Base-by-base conservation (phyloP, 2,329 filamentous ascomycete genomes). In the Sarocladium kiliense region DNA sequence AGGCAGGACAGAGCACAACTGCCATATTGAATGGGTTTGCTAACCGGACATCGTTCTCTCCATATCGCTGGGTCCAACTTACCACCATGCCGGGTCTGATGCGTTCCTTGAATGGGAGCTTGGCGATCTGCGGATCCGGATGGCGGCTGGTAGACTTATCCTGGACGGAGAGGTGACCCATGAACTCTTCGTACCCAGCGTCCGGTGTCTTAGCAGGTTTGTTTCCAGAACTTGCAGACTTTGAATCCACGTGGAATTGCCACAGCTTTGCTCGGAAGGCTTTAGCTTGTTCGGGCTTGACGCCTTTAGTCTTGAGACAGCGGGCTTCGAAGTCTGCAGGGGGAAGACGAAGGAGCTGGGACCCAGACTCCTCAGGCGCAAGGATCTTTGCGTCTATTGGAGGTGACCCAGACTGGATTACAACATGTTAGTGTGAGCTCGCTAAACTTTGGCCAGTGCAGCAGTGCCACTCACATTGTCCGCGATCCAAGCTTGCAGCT, bases 231-330 rank as follows among this genome's bases (percentile, higher is more conserved):
- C 53, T 27, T 39, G 30, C 55, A 7, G 58, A 61, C 26, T 66
- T 64, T 1, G 72, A 73, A 55, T 77, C 73, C 10, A 75, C 61
- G 45, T 76, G 73, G 37, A 74, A 56, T 18, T 65, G 63, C 74
- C 74, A 77, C 1, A 77, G 61, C 56, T 76, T 77, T 21, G 64
- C 57, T 14, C 70, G 67, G 53, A 77, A 74, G 3, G 71, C 71
- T 2, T 63, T 65, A 11, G 75, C 74, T 53, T 76, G 72, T 47
- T 76, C 68, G 0, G 55, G 34, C 0, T 61, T 68, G 3, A 74
- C 68, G 0, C 63, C 66, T 0, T 63, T 60, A 3, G 68, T 73
- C 56, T 72, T 68, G 47, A 72, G 63, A 56, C 73, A 76, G 1
- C 74, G 71, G 11, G 62, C 60, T 27, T 73, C 64, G 34, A 77